Evolutionary conservation across 495 filamentous ascomycete species (phyloP).

Genomic region (Aspergillus nidulans): DNA sequence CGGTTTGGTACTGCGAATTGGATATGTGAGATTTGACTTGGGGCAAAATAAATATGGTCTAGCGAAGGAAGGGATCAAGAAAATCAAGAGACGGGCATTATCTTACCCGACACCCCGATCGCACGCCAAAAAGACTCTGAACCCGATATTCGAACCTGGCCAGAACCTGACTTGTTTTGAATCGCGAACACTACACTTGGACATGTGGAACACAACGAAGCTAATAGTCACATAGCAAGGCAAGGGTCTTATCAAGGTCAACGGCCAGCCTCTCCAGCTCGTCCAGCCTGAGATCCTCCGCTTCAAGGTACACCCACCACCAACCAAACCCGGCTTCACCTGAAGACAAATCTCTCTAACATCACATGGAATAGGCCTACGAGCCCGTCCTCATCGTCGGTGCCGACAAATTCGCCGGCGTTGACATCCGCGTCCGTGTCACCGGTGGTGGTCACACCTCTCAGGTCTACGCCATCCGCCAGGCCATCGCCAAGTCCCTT

Average conservation of each 20-base stretch:
- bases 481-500: slow-evolving; percentile 97
- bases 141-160: background rate
- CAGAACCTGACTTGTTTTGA: background rate
- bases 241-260: slow-evolving; percentile 95
- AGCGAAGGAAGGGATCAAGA: background rate
- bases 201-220: background rate
- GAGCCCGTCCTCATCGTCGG: slow-evolving; percentile 96
- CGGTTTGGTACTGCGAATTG: background rate
- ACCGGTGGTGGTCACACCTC: slow-evolving; percentile 97
- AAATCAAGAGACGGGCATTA: background rate
- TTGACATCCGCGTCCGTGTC: slow-evolving; percentile 97
- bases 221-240: slow-evolving; percentile 58
- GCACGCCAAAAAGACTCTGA: background rate
- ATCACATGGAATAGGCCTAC: slow-evolving; percentile 61
- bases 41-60: background rate
- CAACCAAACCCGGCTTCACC: background rate
- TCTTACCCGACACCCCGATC: background rate
- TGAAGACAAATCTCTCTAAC: slow-evolving; percentile 5
- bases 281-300: slow-evolving; percentile 94
- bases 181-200: background rate
- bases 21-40: slow-evolving; percentile 9
- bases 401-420: slow-evolving; percentile 89
- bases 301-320: slow-evolving; percentile 67
- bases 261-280: slow-evolving; percentile 90
- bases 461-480: slow-evolving; percentile 97